Conservation (phyloP, 2,329 filamentous ascomycete genomes). For the Alternaria conjuncta region DNA sequence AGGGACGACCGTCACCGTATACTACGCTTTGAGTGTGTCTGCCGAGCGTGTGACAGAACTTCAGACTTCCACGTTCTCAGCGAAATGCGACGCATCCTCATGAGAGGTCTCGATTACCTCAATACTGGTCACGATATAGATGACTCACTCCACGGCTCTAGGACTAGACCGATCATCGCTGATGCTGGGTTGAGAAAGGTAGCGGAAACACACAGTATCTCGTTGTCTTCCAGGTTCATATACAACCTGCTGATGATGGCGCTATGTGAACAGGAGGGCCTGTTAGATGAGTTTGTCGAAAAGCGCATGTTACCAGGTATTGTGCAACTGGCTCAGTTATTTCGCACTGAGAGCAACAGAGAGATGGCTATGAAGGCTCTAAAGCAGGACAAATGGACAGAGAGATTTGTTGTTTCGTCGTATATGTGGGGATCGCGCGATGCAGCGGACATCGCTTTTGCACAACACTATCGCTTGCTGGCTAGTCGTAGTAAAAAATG, state of each 20-base stretch:
- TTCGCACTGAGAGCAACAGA: background rate
- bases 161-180: background rate
- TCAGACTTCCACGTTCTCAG: conserved; percentile 4
- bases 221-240: background rate
- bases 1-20: conserved; percentile 1
- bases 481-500: background rate
- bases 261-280: conserved; percentile 3
- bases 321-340: background rate
- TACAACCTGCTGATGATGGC: conserved; percentile 5
- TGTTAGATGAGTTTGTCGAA: conserved; percentile 4
- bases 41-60: background rate
- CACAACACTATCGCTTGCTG: background rate
- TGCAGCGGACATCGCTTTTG: background rate
- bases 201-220: background rate
- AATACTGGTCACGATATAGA: background rate
- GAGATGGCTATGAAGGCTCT: background rate
- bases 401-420: background rate
- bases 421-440: background rate
- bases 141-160: background rate
- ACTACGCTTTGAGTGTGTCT: background rate
- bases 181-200: background rate
- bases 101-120: background rate
- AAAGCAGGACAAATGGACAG: background rate
- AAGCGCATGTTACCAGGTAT: background rate
- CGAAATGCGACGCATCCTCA: conserved; percentile 10